These are phyloP conservation scores for Cutaneotrichosporon sp. DNA, from an alignment of 1,284 basidiomycete species.

Conservation along the genomic window DNA sequence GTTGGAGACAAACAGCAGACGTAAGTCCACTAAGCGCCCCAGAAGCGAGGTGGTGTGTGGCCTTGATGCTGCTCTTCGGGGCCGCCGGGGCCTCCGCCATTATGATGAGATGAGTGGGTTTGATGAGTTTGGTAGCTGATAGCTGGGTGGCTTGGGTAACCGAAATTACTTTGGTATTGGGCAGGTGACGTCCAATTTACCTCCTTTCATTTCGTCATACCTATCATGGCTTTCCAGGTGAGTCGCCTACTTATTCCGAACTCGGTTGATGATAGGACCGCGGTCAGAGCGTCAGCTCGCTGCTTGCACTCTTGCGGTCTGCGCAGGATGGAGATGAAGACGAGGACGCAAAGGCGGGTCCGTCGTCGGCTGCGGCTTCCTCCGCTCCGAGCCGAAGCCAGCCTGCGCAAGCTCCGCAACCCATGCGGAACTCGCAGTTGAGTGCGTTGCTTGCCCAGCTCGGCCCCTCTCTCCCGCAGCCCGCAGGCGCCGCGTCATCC, in stretches of 20 bases:
- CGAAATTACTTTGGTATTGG: not conserved
- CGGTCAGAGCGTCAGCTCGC: slow-evolving; percentile 34
- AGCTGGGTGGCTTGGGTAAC: too few species aligned
- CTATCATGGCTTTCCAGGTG: slow-evolving; percentile 23
- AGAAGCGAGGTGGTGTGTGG: slow-evolving; percentile 50
- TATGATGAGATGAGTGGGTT: not conserved
- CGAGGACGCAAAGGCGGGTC: not conserved
- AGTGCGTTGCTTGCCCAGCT: slow-evolving; percentile 21
- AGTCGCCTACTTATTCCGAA: not conserved
- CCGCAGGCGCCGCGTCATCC: not conserved
- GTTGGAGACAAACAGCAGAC: slow-evolving; percentile 50
- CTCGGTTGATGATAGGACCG: slow-evolving; percentile 25
- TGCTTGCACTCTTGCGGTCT: slow-evolving; percentile 41
- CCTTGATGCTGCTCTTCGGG: slow-evolving; percentile 26
- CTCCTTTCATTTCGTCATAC: slow-evolving; percentile 14
- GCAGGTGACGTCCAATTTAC: not conserved
- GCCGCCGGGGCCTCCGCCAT: slow-evolving; percentile 6
- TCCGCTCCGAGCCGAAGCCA: not conserved
- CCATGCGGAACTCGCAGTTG: slow-evolving; percentile 8
- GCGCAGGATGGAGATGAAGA: slow-evolving; percentile 30
- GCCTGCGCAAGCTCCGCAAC: not conserved
- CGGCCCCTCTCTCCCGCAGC: not conserved
- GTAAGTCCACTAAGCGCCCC: slow-evolving; percentile 52
- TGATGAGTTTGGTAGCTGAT: not conserved
- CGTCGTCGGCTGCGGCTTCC: slow-evolving; percentile 7